Evolutionary conservation across 768 basidiomycete species (phyloP), one percentile per base, ranked within the genome.

Genomic region (Austroboletus festivus): DNA sequence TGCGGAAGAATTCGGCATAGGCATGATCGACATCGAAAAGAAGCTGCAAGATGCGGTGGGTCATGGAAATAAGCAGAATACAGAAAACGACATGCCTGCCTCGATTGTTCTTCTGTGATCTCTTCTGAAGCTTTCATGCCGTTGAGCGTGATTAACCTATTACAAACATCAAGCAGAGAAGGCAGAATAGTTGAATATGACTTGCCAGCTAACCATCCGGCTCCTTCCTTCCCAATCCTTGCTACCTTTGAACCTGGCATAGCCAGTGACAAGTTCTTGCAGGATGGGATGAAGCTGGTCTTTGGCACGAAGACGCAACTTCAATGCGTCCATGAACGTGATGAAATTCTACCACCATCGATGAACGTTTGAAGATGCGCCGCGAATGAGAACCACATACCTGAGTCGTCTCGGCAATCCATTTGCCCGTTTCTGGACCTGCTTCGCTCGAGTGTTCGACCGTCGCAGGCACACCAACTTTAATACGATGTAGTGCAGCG

Each of bases 381-480:
- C 5, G 13, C 19, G 11, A 35, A 34, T 28, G 39, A 7, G 12
- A n/a, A n/a, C n/a, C 13, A 58, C 68, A 39, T 30, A 90, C 94
- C 79, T 95, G 91, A 0, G 95, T 98, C 5, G 95, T 97, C 68
- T 97, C 92, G 9, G 95, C 95, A 21, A 99, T 92, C 89, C 90
- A 93, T 68, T 97, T 96, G 30, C 89, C 89, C 0, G 90, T 91
- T 68, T 97, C 94, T 11, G 87, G 88, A 1, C 90, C 92, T 8
- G 87, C 87, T 65, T 93, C 93, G 38, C 88, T 87, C 12, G 90
- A 89, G 66, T 98, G 95, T 64, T 98, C 94, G 4, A 96, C 89
- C 0, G 94, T 98, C 0, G 95, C 95, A 4, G 95, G 95, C 0
- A 98, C 93, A 10, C 94, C 94, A 1, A 97, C 89, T 61, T 85